Conservation (phyloP, 805 yeast species). For the Starmerella stellata region DNA sequence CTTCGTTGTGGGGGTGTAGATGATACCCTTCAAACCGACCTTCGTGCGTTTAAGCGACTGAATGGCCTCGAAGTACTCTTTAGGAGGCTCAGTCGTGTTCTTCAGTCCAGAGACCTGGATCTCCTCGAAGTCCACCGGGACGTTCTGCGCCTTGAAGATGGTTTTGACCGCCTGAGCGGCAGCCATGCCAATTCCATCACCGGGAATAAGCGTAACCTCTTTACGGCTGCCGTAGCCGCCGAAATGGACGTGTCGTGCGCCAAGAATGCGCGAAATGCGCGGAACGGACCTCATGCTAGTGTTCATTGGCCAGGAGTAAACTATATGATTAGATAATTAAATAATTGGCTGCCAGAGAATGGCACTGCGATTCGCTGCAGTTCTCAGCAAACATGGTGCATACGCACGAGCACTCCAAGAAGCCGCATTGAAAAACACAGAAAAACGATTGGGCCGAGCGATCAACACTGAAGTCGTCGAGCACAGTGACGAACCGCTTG, state of each 20-base stretch:
- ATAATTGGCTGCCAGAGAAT: too few relatives aligned
- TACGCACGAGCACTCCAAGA: too few relatives aligned
- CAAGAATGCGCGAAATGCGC: too few relatives aligned
- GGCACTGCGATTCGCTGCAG: too few relatives aligned
- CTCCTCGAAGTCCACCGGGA: constrained; percentile 87
- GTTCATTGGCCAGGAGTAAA: too few relatives aligned
- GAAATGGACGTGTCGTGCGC: constrained; percentile 45
- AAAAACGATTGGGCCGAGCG: not conserved
- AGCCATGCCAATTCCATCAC: constrained; percentile 96
- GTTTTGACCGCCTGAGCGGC: constrained; percentile 84
- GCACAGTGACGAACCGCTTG: not conserved
- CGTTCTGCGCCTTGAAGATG: constrained; percentile 67
- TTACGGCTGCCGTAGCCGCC: constrained; percentile 66
- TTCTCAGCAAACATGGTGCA: too few relatives aligned
- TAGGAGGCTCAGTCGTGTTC: constrained; percentile 34
- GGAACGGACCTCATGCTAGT: too few relatives aligned
- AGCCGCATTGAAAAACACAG: not conserved
- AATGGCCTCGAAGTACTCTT: constrained; percentile 66
- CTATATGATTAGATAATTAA: too few relatives aligned
- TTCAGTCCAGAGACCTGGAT: constrained; percentile 40
- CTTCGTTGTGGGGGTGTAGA: constrained; percentile 74
- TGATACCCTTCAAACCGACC: constrained; percentile 90
- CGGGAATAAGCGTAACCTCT: constrained; percentile 84
- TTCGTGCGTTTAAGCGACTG: constrained; percentile 85
- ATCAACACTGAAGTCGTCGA: not conserved